Base-by-base conservation (phyloP, 176 grass and related monocot genomes). In the Avena insularis region DNA sequence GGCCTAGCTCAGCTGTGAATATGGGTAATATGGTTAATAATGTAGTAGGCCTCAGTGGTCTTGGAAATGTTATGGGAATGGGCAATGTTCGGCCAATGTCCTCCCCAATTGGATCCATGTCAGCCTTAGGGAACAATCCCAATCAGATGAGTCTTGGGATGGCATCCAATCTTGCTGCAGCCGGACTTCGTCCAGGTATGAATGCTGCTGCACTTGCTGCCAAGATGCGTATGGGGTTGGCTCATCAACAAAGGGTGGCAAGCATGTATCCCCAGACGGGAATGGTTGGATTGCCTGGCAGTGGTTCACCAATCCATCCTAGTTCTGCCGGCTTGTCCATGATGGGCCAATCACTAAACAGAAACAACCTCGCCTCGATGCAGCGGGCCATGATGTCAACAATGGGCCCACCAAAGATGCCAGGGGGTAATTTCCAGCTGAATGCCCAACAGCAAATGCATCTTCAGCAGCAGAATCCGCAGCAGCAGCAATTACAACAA, bases 401-500 rank as follows among this genome's bases (percentile, higher is more conserved):
- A 3, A 96, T 99, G 97, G 97, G 90, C 47, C 97, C 97, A 78
- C 97, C 97, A 78, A 99, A 99, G 87, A 95, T 96, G 56, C 61
- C 90, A 45, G 92, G 89, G 69, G 57, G 85, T 79, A 93, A 89
- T 33, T 96, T 93, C 83, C 92, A 91, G 82, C 50, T 91, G 83
- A 94, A 89, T 71, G 40, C 92, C 51, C 93, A 93, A 76, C 97
- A 94, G 6, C 81, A 71, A 43, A 55, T 82, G 65, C 77, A 79
- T n/a, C 3, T 82, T 10, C 83, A 80, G 23, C 56, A 20, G 0
- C 89, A 82, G 1, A 55, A 74, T 0, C 88, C 85, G 9, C 91
- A 86, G 2, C 94, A 89, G 15, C 80, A 82, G 0, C 61, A 82
- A 9, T 48, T 23, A 0, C 81, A 88, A 5, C 80, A 79, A 6